phyloP scores from a whole-genome alignment of 2,329 filamentous ascomycete species.

The Gnomoniopsis sp. region DNA sequence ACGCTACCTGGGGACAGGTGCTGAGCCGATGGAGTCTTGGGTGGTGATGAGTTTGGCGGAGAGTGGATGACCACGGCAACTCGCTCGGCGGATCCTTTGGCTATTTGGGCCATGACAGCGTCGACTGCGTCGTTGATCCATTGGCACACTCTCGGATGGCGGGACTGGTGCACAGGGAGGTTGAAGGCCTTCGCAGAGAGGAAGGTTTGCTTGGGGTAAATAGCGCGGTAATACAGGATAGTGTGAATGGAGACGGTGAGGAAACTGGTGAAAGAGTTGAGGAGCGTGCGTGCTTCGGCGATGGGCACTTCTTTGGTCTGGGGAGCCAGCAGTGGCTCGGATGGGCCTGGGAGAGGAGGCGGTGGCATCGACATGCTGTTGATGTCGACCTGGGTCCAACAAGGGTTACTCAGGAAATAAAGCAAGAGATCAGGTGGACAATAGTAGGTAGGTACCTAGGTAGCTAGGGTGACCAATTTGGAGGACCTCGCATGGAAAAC shows the following conservation, averaged over 20 bases:
- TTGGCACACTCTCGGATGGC: constrained; percentile 79
- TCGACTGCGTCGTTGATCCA: constrained; percentile 82
- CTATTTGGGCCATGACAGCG: constrained; percentile 67
- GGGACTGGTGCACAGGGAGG: constrained; percentile 77
- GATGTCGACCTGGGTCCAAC: no score
- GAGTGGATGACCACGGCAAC: constrained; percentile 48
- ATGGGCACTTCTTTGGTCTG: constrained; percentile 27
- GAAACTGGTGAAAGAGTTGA: constrained; percentile 73
- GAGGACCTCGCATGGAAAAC: background rate
- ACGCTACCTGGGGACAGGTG: constrained; percentile 33
- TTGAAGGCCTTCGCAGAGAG: constrained; percentile 78
- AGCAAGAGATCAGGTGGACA: background rate
- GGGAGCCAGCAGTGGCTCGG: background rate
- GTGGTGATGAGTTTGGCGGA: constrained; percentile 20
- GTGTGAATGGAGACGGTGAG: constrained; percentile 81
- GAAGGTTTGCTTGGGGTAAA: constrained; percentile 79
- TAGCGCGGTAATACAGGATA: constrained; percentile 74
- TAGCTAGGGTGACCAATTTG: background rate
- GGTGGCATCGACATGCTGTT: constrained; percentile 17
- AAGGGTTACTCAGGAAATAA: background rate
- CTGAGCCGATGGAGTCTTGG: constrained; percentile 13
- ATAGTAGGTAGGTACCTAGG: background rate
- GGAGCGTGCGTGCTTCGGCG: constrained; percentile 51
- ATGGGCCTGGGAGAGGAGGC: constrained; percentile 2
- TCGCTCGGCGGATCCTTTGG: constrained; percentile 47